Conservation (phyloP, 257 asterid species). For the Nicotiana paniculata region DNA sequence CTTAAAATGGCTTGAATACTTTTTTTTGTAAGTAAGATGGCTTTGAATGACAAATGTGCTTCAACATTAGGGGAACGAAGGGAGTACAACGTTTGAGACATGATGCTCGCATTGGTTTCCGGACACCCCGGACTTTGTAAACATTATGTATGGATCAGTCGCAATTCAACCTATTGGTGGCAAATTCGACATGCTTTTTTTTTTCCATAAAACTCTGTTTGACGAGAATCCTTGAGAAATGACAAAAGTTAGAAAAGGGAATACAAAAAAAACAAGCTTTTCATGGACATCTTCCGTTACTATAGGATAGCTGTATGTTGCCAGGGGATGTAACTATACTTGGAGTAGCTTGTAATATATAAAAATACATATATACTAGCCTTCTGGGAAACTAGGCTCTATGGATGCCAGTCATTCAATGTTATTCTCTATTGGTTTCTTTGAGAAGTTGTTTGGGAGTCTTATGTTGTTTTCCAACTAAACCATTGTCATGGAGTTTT, state of each 20-base stretch:
- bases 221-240: not conserved
- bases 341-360: not conserved
- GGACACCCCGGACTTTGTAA: not conserved
- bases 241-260: not conserved
- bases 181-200: not conserved
- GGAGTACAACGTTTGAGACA: not conserved
- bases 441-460: no score
- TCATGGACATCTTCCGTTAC: not conserved
- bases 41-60: not conserved
- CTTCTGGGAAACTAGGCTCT: no score
- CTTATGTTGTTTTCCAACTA: no score
- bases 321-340: not conserved
- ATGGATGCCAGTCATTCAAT: no score
- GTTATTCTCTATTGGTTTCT: no score
- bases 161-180: not conserved
- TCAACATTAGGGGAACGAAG: not conserved
- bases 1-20: not conserved
- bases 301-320: not conserved
- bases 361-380: no score
- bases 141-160: not conserved
- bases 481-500: no score
- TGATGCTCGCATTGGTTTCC: not conserved
- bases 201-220: not conserved
- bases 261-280: not conserved
- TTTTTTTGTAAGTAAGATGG: not conserved